These are phyloP conservation scores for Pythium volutum DNA, from an alignment of 352 stramenopile genomes.

Conservation along the genomic window DNA sequence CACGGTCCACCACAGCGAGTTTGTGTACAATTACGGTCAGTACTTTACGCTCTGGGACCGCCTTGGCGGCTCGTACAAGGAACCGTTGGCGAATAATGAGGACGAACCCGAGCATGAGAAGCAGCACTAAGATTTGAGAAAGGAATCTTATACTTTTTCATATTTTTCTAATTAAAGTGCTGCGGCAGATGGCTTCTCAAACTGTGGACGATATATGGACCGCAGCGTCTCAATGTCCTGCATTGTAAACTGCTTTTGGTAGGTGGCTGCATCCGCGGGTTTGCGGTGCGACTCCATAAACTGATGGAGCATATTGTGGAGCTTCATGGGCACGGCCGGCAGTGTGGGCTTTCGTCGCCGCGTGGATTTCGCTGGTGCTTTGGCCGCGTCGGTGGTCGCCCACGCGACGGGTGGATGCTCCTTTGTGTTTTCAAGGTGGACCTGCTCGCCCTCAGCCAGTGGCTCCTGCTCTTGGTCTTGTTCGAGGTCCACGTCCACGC, in stretches of 20 bases:
- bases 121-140: slow-evolving; percentile 15
- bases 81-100: too few relatives aligned
- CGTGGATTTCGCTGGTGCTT: not conserved
- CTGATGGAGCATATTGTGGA: slow-evolving; percentile 18
- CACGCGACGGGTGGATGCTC: slow-evolving; percentile 8
- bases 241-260: slow-evolving; percentile 23
- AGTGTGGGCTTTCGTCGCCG: slow-evolving; percentile 3
- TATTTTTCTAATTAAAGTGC: not conserved
- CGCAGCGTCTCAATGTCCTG: slow-evolving; percentile 19
- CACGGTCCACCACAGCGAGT: slow-evolving; percentile 60
- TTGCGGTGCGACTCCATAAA: slow-evolving; percentile 25
- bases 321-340: slow-evolving; percentile 11
- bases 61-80: slow-evolving; percentile 57
- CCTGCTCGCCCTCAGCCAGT: not conserved
- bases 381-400: not conserved
- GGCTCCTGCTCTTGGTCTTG: slow-evolving; percentile 11
- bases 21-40: slow-evolving; percentile 74
- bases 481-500: slow-evolving; percentile 3
- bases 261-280: not conserved
- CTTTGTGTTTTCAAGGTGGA: slow-evolving; percentile 1
- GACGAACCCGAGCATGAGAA: slow-evolving; percentile 21
- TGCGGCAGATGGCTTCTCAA: slow-evolving; percentile 11
- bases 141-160: too few relatives aligned
- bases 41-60: slow-evolving; percentile 79
- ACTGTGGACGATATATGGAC: slow-evolving; percentile 12